These are phyloP conservation scores for Nidula niveotomentosa DNA, from an alignment of 1,284 basidiomycete genomes.

Conservation along the genomic window DNA sequence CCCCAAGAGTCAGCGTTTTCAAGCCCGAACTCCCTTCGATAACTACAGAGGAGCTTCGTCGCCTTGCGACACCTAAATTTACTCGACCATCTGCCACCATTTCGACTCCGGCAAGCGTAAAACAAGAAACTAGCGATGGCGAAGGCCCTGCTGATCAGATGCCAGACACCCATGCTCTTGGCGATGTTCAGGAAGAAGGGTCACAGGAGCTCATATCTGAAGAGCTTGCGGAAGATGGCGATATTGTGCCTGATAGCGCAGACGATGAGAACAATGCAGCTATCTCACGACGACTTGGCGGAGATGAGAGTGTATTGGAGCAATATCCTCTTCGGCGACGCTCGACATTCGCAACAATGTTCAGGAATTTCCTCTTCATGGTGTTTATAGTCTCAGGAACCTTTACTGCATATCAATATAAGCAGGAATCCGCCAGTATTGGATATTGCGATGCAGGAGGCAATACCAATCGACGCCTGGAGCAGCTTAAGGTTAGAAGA, in stretches of 20 bases:
- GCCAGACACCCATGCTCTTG: background rate
- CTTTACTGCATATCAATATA: conserved; percentile 51
- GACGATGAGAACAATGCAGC: conserved; percentile 9
- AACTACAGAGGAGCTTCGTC: too few species aligned
- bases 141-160: too few species aligned
- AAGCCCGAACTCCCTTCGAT: background rate
- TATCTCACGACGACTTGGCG: conserved; percentile 15
- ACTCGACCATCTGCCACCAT: too few species aligned
- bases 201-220: conserved; percentile 19
- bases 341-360: too few species aligned
- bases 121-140: too few species aligned
- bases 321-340: too few species aligned
- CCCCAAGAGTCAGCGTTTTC: too few species aligned
- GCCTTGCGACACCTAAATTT: too few species aligned
- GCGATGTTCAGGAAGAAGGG: background rate
- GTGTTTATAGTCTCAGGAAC: conserved; percentile 28
- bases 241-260: background rate
- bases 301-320: background rate
- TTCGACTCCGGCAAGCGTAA: too few species aligned
- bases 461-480: conserved; percentile 62
- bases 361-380: background rate
- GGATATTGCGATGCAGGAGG: conserved; percentile 82
- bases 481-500: conserved; percentile 41
- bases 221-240: conserved; percentile 10
- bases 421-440: conserved; percentile 66